A percentile compares a stretch with the other conserved stretches of the same genome.
These are phyloP conservation scores for Tylopilus vinaceipallidus DNA, from an alignment of 768 basidiomycete species.

Conservation along the genomic window DNA sequence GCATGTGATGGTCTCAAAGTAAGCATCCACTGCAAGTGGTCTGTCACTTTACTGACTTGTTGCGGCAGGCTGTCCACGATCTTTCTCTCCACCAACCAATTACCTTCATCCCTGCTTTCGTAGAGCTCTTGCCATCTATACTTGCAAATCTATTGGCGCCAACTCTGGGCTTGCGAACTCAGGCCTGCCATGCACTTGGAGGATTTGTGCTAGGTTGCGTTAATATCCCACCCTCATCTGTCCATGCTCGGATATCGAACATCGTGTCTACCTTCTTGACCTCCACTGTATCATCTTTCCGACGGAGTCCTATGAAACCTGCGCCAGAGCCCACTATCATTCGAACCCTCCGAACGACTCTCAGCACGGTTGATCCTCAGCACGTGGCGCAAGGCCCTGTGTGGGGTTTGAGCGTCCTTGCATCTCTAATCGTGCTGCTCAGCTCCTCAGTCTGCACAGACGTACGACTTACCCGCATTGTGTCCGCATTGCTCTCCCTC, in stretches of 20 bases:
- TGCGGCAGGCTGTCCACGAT: slow-evolving; percentile 67
- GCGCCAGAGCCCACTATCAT: slow-evolving; percentile 51
- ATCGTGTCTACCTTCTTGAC: slow-evolving; percentile 49
- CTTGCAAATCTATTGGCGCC: slow-evolving; percentile 62
- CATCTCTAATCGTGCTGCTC: slow-evolving; percentile 63
- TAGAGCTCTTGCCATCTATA: slow-evolving; percentile 57
- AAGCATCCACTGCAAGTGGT: slow-evolving; percentile 16
- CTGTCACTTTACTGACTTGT: slow-evolving; percentile 10
- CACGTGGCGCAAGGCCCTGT: slow-evolving; percentile 74
- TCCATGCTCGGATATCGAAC: slow-evolving; percentile 55
- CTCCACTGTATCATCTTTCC: slow-evolving; percentile 35
- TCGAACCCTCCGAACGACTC: slow-evolving; percentile 64
- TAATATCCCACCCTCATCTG: slow-evolving; percentile 42
- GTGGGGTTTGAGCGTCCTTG: slow-evolving; percentile 71
- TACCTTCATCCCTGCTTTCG: slow-evolving; percentile 69
- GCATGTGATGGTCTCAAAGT: slow-evolving; percentile 78
- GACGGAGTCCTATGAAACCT: slow-evolving; percentile 36
- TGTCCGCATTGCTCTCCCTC: slow-evolving; percentile 50
- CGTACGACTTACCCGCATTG: slow-evolving; percentile 40
- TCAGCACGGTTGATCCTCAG: slow-evolving; percentile 51
- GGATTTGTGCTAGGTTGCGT: slow-evolving; percentile 60
- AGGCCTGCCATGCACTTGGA: slow-evolving; percentile 75
- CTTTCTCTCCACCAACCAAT: slow-evolving; percentile 59
- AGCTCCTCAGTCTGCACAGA: slow-evolving; percentile 52
- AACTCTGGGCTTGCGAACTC: slow-evolving; percentile 60